Base-by-base conservation (phyloP, 2,329 filamentous ascomycete genomes). In the Fusarium mexicanum region DNA sequence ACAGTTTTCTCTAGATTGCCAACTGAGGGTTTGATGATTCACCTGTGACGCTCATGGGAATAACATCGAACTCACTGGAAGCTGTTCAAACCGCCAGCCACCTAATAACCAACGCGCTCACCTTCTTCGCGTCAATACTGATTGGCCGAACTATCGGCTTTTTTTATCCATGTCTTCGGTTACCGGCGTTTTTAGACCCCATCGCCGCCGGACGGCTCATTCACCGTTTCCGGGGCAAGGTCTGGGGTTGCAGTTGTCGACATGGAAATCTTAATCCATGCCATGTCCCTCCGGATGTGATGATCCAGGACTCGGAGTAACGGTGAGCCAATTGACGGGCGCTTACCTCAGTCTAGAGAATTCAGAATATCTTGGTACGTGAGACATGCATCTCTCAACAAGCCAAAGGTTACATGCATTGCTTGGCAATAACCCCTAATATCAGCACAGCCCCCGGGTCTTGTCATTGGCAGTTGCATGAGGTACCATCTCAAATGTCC, bases 391-490 rank as follows among this genome's bases (percentile, higher is more conserved):
- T 43, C 43, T 59, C 40, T 29, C 40, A 46, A 46, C 40, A 48
- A 48, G 33, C 20, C 24, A 29, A 38, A 59, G 33, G 55, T 59
- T 38, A 37, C 55, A 59, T 59, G 55, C 41, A 29, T 59, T n/a
- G 41, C 55, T 59, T 59, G 55, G 55, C 55, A 59, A 59, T 50
- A 50, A 13, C 55, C 41, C 41, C 33, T 38, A 40, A n/a, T 10
- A 38, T n/a, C 20, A 40, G 10, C 51, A 54, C 35, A 54, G 51
- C 51, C 24, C 51, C 35, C 20, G 24, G 24, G 24, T 2, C 6
- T 26, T 26, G 11, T 29, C 35, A 29, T 54, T 54, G 14, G 35
- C 10, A 40, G 10, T n/a, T 29, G 14, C 11, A 12, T n/a, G 20
- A 17, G 16, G 24, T 17, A 7, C 14, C 24, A 18, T n/a, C 20